Base-by-base conservation (phyloP, 352 stramenopile genomes). In the Globisporangium radiosum region DNA sequence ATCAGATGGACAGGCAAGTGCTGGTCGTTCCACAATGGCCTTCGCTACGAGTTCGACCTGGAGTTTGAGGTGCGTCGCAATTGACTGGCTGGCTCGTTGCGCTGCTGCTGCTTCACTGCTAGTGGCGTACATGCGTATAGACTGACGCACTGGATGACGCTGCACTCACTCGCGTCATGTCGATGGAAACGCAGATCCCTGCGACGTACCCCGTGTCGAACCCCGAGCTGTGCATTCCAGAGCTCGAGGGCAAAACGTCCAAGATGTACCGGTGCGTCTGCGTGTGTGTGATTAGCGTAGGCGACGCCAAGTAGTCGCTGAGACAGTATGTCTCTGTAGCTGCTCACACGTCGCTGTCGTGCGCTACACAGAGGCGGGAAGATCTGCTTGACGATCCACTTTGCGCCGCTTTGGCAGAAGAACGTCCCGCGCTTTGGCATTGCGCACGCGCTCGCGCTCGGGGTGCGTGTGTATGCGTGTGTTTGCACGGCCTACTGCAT, bases 331-430 rank as follows among this genome's bases (percentile, higher is more conserved):
- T 33, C 25, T 33, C 25, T 33, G 25, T 33, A 33, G 25, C 25
- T 33, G 25, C 25, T 33, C 25, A 33, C 25, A 33, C 25, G 2
- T 33, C 1, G 25, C 25, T 33, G 25, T 33, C 25, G 25, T 33
- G 25, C 25, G 25, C 25, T 33, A 42, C 15, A 3, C 37, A 85
- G 75, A 10, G 87, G 87, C 7, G 85, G 87, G 42, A 94, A 95
- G 60, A 96, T 96, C 64, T 96, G 87, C 59, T 57, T 96, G 17
- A 92, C 83, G 7, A 86, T 94, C 59, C 87, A 96, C 70, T 96
- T 96, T 56, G 76, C 88, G 19, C 87, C 87, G n/a, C 62, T 96
- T 19, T 96, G 87, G 87, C 81, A 92, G 59, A 90, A 90, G 67
- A 96, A 96, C 60, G 77, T 92, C 56, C 87, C 87, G 36, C 79